Base-by-base conservation (phyloP, 148 eudicot genomes). In the Bassia scoparia region DNA sequence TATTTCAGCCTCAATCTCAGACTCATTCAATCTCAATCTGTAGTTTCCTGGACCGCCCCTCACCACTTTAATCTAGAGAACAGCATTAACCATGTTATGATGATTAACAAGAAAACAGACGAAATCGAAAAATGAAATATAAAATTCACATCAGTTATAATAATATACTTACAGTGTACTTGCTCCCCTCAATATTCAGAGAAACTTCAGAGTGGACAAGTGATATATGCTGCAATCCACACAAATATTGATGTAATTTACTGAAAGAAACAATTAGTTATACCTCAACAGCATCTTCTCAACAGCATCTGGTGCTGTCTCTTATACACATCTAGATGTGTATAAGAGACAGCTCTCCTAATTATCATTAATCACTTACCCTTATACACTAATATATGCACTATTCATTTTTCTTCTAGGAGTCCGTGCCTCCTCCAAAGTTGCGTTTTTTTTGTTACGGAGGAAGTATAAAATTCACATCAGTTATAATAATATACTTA, bases 1-100 rank as follows among this genome's bases (percentile, higher is more conserved):
- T 83, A 96, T 96, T 75, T 92, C 99, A 54, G 97, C 99, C 81
- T 96, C 99, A 80, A 96, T 79, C 75, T 85, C 96, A 3, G 99
- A 92, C 21, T 82, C 89, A 56, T 96, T 96, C 96, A 96, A 76
- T 75, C 68, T 87, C 86, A 96, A 81, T 78, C 83, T 96, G 76
- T 96, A 92, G 81, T 95, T 92, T 81, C 99, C 97, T 33, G 97
- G 88, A 68, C 99, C 97, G 76, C 97, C 94, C 79, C 94, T 90
- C 55, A 81, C 85, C 96, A 96, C 86, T 72, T 90, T 86, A 79
- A 96, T 90, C 99, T 96, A n/a, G 73, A 31, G 43, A 67, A 67
- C n/a, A n/a, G n/a, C 31, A 80, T 30, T 3, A 72, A 66, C 29
- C 55, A 68, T 50, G 44, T 50, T 53, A 68, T 10, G 24, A 44